These are phyloP conservation scores for Pythium rhizo-oryzae DNA, from an alignment of 352 stramenopile genomes.

Conservation along the genomic window DNA sequence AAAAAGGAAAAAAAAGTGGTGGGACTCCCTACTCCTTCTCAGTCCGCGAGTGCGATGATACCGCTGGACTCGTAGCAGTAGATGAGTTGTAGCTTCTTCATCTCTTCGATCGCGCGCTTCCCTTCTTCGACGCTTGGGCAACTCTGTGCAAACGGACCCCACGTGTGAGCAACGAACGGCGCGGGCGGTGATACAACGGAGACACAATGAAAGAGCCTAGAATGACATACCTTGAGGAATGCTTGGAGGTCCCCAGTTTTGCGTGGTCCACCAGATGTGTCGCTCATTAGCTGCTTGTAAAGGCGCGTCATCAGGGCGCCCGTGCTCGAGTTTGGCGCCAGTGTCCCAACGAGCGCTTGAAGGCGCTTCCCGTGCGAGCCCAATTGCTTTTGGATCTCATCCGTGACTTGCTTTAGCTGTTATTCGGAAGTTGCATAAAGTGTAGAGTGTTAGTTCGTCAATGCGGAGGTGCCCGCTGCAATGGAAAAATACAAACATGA, in stretches of 20 bases:
- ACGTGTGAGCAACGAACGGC: constrained; percentile 33
- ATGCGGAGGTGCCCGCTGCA: background rate
- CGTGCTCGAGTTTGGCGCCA: constrained; percentile 58
- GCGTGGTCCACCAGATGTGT: constrained; percentile 30
- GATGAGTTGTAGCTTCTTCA: constrained; percentile 82
- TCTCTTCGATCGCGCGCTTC: constrained; percentile 65
- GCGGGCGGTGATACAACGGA: background rate
- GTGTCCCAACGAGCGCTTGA: constrained; percentile 64
- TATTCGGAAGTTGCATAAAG: background rate
- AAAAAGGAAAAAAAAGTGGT: background rate
- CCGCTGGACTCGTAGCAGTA: constrained; percentile 83
- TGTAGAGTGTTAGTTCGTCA: background rate
- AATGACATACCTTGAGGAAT: constrained; percentile 63
- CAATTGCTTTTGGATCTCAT: constrained; percentile 60
- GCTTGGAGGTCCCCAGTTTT: constrained; percentile 68
- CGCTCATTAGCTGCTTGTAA: constrained; percentile 57
- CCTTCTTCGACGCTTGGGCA: constrained; percentile 77
- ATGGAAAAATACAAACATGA: constrained; percentile 45
- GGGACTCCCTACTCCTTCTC: constrained; percentile 16
- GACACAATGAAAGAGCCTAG: background rate
- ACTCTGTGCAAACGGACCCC: constrained; percentile 41
- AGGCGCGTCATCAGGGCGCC: constrained; percentile 77
- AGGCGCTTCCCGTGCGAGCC: constrained; percentile 54
- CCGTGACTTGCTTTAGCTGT: constrained; percentile 49
- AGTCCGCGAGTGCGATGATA: constrained; percentile 74